A percentile compares a stretch with the other conserved stretches of the same genome.
These are phyloP conservation scores for Teratosphaeria nubilosa DNA, from an alignment of 2,329 filamentous ascomycete genomes.

Conservation along the genomic window DNA sequence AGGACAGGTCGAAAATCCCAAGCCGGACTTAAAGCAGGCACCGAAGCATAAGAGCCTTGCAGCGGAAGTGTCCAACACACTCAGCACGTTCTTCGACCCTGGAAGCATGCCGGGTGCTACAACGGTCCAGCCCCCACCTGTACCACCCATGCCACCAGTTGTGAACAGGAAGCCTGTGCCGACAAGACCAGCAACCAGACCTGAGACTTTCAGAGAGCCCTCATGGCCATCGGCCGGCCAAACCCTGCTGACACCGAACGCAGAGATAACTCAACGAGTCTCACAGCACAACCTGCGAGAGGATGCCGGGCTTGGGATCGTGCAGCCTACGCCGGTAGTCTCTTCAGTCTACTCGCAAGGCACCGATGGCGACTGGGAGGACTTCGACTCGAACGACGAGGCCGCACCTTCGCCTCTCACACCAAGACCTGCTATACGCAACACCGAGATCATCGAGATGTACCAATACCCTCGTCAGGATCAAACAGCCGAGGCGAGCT, in stretches of 20 bases:
- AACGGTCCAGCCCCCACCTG: not conserved
- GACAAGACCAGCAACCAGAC: not conserved
- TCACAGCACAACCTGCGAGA: not conserved
- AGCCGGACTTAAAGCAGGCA: not conserved
- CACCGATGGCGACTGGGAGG: not conserved
- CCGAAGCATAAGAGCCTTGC: not conserved
- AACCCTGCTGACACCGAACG: not conserved
- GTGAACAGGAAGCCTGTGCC: not conserved
- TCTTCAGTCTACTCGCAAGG: not conserved
- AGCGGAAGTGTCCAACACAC: not conserved
- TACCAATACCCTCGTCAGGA: constrained; percentile 3
- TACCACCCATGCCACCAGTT: not conserved
- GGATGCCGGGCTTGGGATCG: not conserved
- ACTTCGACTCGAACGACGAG: not conserved
- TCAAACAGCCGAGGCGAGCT: not conserved
- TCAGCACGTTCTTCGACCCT: not conserved
- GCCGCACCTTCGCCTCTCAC: not conserved
- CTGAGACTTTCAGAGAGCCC: not conserved
- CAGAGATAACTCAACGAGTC: not conserved
- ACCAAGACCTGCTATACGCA: not conserved
- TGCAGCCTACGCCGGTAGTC: not conserved
- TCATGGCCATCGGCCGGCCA: not conserved
- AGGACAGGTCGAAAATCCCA: not conserved
- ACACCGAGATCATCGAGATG: constrained; percentile 2
- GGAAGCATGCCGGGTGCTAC: not conserved